Conservation (phyloP, 2,329 filamentous ascomycete genomes). For the Pseudogymnoascus sp. region DNA sequence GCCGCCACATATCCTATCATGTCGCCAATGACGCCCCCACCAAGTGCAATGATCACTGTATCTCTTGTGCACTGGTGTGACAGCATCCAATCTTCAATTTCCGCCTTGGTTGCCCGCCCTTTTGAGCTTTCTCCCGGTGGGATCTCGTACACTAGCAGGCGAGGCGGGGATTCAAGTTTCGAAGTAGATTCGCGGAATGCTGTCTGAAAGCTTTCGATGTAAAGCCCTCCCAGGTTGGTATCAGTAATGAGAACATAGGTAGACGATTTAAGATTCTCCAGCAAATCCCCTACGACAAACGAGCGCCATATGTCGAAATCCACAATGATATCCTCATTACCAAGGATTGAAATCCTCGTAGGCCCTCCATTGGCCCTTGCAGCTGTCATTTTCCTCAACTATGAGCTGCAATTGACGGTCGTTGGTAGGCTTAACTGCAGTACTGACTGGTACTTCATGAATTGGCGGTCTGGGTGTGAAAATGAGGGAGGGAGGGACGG, state of each 20-base stretch:
- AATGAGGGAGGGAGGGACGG: neutral
- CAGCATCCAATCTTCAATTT: conserved; percentile 97
- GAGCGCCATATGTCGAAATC: conserved; percentile 84
- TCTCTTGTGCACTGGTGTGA: conserved; percentile 87
- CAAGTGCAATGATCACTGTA: conserved; percentile 88
- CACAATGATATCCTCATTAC: conserved; percentile 82
- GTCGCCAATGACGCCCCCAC: conserved; percentile 94
- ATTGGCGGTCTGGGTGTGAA: neutral
- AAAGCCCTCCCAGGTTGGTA: conserved; percentile 76
- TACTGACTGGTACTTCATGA: conserved; percentile 7
- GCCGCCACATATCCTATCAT: conserved; percentile 96
- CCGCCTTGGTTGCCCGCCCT: conserved; percentile 83
- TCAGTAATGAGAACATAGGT: conserved; percentile 97
- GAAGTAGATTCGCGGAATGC: conserved; percentile 47
- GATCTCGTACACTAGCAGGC: conserved; percentile 78
- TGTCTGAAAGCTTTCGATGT: conserved; percentile 68
- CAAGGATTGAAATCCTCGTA: conserved; percentile 69
- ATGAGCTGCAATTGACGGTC: conserved; percentile 6
- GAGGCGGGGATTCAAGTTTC: conserved; percentile 39
- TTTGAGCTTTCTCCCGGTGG: conserved; percentile 92
- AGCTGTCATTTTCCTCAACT: conserved; percentile 7
- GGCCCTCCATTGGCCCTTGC: conserved; percentile 27
- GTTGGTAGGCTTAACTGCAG: conserved; percentile 7
- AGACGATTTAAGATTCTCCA: conserved; percentile 69
- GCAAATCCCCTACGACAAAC: conserved; percentile 73